A percentile compares a stretch with the other conserved stretches of the same genome.
Evolutionary conservation across 352 stramenopile species (phyloP).

Genomic region (Saprolegnia diclina): DNA sequence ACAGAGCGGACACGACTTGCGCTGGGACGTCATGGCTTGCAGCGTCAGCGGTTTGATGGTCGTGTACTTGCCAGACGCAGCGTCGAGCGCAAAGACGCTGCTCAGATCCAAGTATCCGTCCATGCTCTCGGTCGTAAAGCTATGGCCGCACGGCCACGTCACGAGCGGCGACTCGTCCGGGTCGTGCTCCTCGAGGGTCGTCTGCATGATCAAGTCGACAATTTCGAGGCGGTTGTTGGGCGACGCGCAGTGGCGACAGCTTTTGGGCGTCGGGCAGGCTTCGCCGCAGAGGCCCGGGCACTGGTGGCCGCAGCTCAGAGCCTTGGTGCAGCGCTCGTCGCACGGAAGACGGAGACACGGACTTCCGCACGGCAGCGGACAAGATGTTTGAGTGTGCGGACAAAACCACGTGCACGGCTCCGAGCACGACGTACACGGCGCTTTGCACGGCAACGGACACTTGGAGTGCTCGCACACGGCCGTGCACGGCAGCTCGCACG

Average conservation of each 20-base stretch:
- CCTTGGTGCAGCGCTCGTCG: constrained; percentile 43
- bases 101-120: constrained; percentile 53
- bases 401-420: constrained; percentile 26
- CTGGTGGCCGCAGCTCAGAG: constrained; percentile 56
- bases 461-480: constrained; percentile 17
- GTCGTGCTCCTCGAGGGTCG: constrained; percentile 53
- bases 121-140: constrained; percentile 61
- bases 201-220: constrained; percentile 62
- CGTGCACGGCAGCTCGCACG: constrained; percentile 1
- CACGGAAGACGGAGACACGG: constrained; percentile 39
- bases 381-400: background rate
- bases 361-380: constrained; percentile 19
- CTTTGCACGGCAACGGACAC: constrained; percentile 12
- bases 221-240: constrained; percentile 35
- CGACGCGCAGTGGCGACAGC: constrained; percentile 53
- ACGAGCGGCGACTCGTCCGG: constrained; percentile 61
- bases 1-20: constrained; percentile 43
- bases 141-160: constrained; percentile 57
- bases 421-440: constrained; percentile 22
- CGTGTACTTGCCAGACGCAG: constrained; percentile 4
- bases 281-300: constrained; percentile 75
- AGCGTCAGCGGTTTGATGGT: background rate
- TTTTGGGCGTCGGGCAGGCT: constrained; percentile 44
- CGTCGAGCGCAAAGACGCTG: constrained; percentile 34
- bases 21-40: constrained; percentile 32